phyloP scores from a whole-genome alignment of 2,329 filamentous ascomycete genomes.

The Elsinoe arachidis region DNA sequence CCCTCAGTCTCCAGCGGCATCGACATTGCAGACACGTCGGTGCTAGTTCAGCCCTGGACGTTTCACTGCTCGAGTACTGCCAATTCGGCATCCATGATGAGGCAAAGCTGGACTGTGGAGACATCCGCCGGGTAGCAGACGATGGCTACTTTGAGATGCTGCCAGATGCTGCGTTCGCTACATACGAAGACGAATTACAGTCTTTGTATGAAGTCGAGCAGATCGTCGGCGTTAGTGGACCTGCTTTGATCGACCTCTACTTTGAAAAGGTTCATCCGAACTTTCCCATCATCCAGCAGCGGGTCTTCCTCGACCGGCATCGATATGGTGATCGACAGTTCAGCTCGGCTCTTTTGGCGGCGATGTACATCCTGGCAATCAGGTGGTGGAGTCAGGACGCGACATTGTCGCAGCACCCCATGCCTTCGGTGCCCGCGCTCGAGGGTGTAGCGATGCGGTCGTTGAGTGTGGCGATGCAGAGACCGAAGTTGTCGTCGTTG shows the following conservation, averaged over 20 bases:
- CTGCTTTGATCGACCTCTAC: constrained; percentile 68
- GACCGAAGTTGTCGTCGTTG: constrained; percentile 72
- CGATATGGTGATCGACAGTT: constrained; percentile 63
- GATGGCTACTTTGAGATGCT: constrained; percentile 73
- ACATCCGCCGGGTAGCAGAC: constrained; percentile 65
- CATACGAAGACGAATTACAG: constrained; percentile 60
- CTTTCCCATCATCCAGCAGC: constrained; percentile 75
- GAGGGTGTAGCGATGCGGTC: constrained; percentile 66
- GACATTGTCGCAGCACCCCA: constrained; percentile 53
- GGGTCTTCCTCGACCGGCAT: constrained; percentile 71
- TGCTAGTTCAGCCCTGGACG: constrained; percentile 74
- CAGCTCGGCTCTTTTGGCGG: constrained; percentile 66
- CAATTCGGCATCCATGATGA: constrained; percentile 75
- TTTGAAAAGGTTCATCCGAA: constrained; percentile 72
- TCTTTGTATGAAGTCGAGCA: constrained; percentile 66
- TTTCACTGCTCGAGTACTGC: constrained; percentile 71
- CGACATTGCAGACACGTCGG: constrained; percentile 78
- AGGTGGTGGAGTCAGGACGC: constrained; percentile 79
- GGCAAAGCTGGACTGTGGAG: constrained; percentile 56
- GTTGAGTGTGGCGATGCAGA: constrained; percentile 66
- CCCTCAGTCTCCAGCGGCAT: constrained; percentile 64
- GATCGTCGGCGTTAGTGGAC: constrained; percentile 68
- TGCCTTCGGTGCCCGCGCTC: constrained; percentile 63
- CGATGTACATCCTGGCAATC: constrained; percentile 75
- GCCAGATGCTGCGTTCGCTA: constrained; percentile 63